Percentiles rank a stretch among this genome's conserved stretches.
Evolutionary conservation across 169 alveolate genomes (phyloP).

Genomic region (Babesia ovata): DNA sequence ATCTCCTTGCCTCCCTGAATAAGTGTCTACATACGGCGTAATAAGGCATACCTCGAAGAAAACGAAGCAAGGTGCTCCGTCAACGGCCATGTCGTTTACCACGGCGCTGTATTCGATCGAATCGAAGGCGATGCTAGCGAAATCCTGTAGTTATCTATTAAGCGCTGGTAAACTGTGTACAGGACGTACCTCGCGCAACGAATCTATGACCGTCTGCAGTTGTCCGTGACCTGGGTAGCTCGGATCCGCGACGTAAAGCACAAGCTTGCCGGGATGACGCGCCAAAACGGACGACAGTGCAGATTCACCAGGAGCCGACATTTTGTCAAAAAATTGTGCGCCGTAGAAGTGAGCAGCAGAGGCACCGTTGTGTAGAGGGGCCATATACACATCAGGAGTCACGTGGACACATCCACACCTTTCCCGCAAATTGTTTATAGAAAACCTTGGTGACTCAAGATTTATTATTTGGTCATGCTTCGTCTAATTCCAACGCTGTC

Average conservation of each 20-base stretch:
- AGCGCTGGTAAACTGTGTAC: no score
- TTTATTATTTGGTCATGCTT: background rate
- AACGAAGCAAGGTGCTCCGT: constrained; percentile 37
- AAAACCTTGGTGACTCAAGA: no score
- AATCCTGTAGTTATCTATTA: constrained; percentile 32
- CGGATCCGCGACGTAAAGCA: constrained; percentile 43
- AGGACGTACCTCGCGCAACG: constrained; percentile 34
- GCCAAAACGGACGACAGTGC: constrained; percentile 9
- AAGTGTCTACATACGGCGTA: background rate
- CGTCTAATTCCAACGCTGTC: background rate
- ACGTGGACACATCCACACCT: no score
- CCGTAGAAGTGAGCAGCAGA: no score
- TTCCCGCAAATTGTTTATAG: no score
- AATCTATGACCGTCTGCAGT: constrained; percentile 26
- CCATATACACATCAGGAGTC: no score
- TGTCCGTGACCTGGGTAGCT: constrained; percentile 45
- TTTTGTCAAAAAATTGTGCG: background rate
- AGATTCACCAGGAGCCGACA: background rate
- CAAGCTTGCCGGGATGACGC: constrained; percentile 45
- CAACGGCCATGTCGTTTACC: constrained; percentile 4
- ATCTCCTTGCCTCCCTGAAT: constrained; percentile 47
- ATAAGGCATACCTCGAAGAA: constrained; percentile 33
- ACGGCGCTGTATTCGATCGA: constrained; percentile 7
- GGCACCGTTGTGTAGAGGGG: no score
- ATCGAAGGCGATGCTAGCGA: constrained; percentile 30